phyloP scores from a whole-genome alignment of 2,329 filamentous ascomycete species.

The Amauroascus niger region DNA sequence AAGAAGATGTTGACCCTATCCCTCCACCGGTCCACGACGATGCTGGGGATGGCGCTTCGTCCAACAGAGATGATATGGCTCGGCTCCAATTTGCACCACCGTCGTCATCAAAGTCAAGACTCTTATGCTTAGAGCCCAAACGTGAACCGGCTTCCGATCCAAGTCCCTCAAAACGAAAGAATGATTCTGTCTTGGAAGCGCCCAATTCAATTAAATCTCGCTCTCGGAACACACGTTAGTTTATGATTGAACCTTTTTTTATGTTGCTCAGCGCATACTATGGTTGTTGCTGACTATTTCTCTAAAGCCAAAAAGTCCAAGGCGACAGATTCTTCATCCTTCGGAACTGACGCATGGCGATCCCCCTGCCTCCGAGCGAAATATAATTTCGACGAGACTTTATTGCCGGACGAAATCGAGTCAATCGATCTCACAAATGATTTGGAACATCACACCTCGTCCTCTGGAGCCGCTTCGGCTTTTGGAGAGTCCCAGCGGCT shows the following conservation, averaged over 20 bases:
- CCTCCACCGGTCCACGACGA: not conserved
- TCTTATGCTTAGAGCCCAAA: constrained; percentile 25
- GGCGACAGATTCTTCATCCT: not conserved
- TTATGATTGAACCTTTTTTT: not conserved
- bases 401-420: constrained; percentile 28
- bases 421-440: constrained; percentile 40
- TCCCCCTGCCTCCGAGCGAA: not conserved
- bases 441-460: constrained; percentile 27
- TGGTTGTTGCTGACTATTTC: not conserved
- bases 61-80: constrained; percentile 33
- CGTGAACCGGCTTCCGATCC: constrained; percentile 18
- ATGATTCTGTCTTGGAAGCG: constrained; percentile 6
- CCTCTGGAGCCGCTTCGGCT: constrained; percentile 32
- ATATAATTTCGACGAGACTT: not conserved
- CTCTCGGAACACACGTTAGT: constrained; percentile 7
- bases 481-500: constrained; percentile 35
- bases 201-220: constrained; percentile 3
- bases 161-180: constrained; percentile 19
- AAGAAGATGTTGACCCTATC: not conserved
- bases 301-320: not conserved
- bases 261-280: no score
- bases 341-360: not conserved
- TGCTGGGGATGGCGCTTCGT: constrained; percentile 20
- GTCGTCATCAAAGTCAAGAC: constrained; percentile 32
- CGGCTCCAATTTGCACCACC: constrained; percentile 36